Percentiles rank a stretch among this genome's conserved stretches.
These are phyloP conservation scores for Cadophora malorum DNA, from an alignment of 2,329 filamentous ascomycete genomes.

Conservation along the genomic window DNA sequence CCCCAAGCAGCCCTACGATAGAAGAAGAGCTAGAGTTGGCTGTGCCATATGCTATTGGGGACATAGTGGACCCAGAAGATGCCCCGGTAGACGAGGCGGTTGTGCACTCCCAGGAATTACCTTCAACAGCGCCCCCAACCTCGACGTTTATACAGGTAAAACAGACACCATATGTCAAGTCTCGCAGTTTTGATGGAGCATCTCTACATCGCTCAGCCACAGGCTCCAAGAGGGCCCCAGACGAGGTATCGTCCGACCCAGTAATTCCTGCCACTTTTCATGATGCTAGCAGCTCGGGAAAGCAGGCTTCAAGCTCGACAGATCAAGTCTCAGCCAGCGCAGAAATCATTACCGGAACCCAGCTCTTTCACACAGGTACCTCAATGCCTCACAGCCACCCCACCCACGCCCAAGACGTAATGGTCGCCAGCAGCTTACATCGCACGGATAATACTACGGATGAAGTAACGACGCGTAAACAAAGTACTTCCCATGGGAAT, in stretches of 20 bases:
- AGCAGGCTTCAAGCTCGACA: conserved; percentile 3
- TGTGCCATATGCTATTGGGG: conserved; percentile 37
- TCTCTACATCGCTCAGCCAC: neutral
- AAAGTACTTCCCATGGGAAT: neutral
- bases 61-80: conserved; percentile 30
- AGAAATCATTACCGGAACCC: neutral
- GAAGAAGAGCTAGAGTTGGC: conserved; percentile 41
- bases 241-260: conserved; percentile 29
- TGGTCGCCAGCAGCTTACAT: neutral
- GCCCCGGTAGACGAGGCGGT: neutral
- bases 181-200: neutral
- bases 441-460: neutral
- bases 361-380: neutral
- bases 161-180: conserved; percentile 34
- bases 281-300: conserved; percentile 7
- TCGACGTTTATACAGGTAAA: conserved; percentile 38
- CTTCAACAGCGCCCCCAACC: conserved; percentile 30
- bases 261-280: conserved; percentile 36
- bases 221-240: neutral
- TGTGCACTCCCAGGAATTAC: conserved; percentile 26
- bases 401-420: neutral
- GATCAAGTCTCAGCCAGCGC: neutral
- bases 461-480: neutral
- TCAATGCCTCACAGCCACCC: neutral
- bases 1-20: conserved; percentile 22